A percentile compares a stretch with the other conserved stretches of the same genome.
Conservation (phyloP, 1,139 yeast genomes). For the Taiozyma sp. region DNA sequence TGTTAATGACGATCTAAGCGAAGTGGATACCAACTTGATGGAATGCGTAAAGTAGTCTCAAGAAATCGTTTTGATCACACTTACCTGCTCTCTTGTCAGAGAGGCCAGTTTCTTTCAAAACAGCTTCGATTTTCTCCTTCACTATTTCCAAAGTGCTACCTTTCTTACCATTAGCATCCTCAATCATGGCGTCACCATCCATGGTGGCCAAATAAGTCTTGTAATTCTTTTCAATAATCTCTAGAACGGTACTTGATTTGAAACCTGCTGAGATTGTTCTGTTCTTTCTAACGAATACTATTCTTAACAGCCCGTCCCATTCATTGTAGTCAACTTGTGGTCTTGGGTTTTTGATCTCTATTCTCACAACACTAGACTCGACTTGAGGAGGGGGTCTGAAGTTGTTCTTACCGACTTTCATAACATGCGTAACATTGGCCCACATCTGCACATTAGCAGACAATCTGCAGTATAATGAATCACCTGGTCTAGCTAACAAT, state of each 20-base stretch:
- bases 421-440: constrained; percentile 96
- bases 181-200: constrained; percentile 30
- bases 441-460: constrained; percentile 99
- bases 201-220: constrained; percentile 66
- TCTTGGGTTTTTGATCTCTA: constrained; percentile 86
- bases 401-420: constrained; percentile 97
- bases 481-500: constrained; percentile 93
- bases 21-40: constrained; percentile 97
- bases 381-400: constrained; percentile 99
- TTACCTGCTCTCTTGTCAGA: constrained; percentile 89
- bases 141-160: constrained; percentile 45
- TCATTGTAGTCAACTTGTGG: constrained; percentile 90
- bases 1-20: constrained; percentile 43
- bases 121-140: constrained; percentile 54
- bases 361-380: constrained; percentile 91
- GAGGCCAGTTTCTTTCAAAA: constrained; percentile 71
- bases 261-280: constrained; percentile 92
- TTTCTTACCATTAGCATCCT: constrained; percentile 29
- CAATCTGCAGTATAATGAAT: constrained; percentile 81
- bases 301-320: constrained; percentile 94
- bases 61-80: constrained; percentile 91
- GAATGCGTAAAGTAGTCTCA: constrained; percentile 82
- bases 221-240: constrained; percentile 83
- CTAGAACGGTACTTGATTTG: constrained; percentile 75
- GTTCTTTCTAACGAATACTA: constrained; percentile 89